Evolutionary conservation across 2,329 filamentous ascomycete genomes (phyloP).

Genomic region (Parasarocladium wereldwijsianum): DNA sequence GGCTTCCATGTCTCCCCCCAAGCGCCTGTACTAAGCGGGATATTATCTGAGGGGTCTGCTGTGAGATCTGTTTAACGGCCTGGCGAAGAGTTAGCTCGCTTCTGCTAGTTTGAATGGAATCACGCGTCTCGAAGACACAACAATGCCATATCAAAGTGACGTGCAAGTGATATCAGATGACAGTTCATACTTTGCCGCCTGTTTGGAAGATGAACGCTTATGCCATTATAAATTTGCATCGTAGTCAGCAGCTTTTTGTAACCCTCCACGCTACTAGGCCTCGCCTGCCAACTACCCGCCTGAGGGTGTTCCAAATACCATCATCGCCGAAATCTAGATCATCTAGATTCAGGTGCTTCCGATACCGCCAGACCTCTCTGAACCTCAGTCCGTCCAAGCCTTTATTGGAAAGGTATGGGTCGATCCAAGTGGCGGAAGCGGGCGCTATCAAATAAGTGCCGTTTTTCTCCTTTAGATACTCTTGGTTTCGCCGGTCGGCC

Average conservation of each 20-base stretch:
- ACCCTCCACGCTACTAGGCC: constrained; percentile 50
- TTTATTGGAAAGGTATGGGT: constrained; percentile 45
- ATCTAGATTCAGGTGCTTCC: constrained; percentile 59
- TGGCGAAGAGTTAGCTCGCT: constrained; percentile 1
- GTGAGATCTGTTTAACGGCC: constrained; percentile 8
- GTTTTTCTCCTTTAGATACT: constrained; percentile 45
- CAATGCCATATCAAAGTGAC: too few species aligned
- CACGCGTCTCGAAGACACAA: constrained; percentile 3
- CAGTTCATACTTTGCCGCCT: too few species aligned
- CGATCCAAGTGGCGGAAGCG: constrained; percentile 54
- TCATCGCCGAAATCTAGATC: constrained; percentile 69
- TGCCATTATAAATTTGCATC: background rate
- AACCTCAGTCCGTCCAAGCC: constrained; percentile 46
- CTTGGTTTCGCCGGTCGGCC: constrained; percentile 36
- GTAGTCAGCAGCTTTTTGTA: constrained; percentile 39
- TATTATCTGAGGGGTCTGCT: constrained; percentile 10
- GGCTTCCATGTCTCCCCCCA: constrained; percentile 98
- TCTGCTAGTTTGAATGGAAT: constrained; percentile 1
- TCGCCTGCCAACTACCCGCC: constrained; percentile 49
- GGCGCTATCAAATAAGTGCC: constrained; percentile 62
- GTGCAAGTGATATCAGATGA: too few species aligned
- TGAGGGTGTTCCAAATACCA: constrained; percentile 57
- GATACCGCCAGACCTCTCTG: constrained; percentile 54
- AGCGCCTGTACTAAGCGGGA: constrained; percentile 76
- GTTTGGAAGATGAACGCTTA: constrained; percentile 1